Evolutionary conservation across 108 stramenopile genomes (phyloP).

Genomic region (Tribonema minus): DNA sequence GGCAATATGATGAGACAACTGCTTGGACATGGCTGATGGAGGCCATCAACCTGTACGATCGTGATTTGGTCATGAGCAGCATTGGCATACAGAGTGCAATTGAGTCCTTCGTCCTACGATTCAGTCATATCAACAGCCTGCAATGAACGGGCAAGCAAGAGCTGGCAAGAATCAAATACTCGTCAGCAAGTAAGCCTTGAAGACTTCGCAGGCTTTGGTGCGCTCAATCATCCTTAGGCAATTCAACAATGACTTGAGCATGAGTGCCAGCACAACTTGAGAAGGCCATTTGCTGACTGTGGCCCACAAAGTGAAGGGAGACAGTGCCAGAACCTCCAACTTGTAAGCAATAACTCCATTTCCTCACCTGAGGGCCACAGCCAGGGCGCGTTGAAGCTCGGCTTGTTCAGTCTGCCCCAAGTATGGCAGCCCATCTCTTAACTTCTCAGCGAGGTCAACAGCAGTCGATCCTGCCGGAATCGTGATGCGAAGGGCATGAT

Average conservation of each 20-base stretch:
- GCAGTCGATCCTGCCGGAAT: too few relatives aligned
- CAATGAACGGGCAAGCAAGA: too few relatives aligned
- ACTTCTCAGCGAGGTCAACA: constrained; percentile 13
- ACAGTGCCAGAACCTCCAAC: neutral
- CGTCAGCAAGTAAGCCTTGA: too few relatives aligned
- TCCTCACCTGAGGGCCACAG: neutral
- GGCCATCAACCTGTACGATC: neutral
- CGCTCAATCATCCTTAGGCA: too few relatives aligned
- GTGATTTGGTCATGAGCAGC: neutral
- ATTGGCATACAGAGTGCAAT: too few relatives aligned
- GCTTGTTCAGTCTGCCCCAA: constrained; percentile 9
- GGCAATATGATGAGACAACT: neutral
- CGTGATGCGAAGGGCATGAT: too few relatives aligned
- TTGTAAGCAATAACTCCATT: neutral
- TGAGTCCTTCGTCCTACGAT: too few relatives aligned
- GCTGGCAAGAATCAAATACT: too few relatives aligned
- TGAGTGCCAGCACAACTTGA: neutral
- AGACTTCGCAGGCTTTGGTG: too few relatives aligned
- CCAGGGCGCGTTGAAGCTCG: constrained; percentile 27
- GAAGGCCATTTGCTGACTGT: neutral
- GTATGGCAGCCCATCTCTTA: constrained; percentile 7
- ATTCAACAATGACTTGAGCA: neutral
- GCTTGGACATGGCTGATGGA: neutral
- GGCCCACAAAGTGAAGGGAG: too few relatives aligned
- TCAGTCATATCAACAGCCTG: too few relatives aligned